Conservation (phyloP, 2,329 filamentous ascomycete genomes). For the Aspergillus cejpii region DNA sequence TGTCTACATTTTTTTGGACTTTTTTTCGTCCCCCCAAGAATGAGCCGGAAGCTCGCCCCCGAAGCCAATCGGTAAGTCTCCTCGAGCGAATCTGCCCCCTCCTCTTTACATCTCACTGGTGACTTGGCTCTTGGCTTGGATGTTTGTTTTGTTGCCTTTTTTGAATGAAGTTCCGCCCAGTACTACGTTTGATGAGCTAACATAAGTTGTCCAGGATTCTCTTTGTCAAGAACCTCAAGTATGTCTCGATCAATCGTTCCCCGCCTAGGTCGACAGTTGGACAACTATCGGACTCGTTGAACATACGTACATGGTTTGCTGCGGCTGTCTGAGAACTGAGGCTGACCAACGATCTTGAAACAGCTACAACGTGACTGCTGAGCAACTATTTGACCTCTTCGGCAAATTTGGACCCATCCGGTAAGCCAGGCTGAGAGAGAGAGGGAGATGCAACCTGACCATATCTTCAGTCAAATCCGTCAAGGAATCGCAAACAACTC, state of each 20-base stretch:
- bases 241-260: slow-evolving; percentile 29
- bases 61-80: slow-evolving; percentile 89
- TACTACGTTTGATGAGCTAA: slow-evolving; percentile 4
- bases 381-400: slow-evolving; percentile 98
- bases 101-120: slow-evolving; percentile 6
- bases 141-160: neutral
- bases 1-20: slow-evolving; percentile 14
- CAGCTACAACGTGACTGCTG: slow-evolving; percentile 97
- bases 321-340: neutral
- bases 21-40: slow-evolving; percentile 29
- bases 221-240: slow-evolving; percentile 99
- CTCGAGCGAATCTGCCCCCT: slow-evolving; percentile 24
- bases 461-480: slow-evolving; percentile 75
- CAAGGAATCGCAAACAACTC: slow-evolving; percentile 96
- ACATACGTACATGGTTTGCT: neutral
- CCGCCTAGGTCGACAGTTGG: slow-evolving; percentile 3
- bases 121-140: neutral
- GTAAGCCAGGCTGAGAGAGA: slow-evolving; percentile 48
- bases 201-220: slow-evolving; percentile 65
- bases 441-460: slow-evolving; percentile 2
- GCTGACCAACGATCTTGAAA: slow-evolving; percentile 1
- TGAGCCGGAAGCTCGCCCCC: slow-evolving; percentile 76
- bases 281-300: neutral
- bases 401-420: slow-evolving; percentile 94
- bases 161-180: neutral